Evolutionary conservation across 805 yeast genomes (phyloP), one percentile per base, ranked within the genome.

Genomic region (Wickerhamomyces mucosus): DNA sequence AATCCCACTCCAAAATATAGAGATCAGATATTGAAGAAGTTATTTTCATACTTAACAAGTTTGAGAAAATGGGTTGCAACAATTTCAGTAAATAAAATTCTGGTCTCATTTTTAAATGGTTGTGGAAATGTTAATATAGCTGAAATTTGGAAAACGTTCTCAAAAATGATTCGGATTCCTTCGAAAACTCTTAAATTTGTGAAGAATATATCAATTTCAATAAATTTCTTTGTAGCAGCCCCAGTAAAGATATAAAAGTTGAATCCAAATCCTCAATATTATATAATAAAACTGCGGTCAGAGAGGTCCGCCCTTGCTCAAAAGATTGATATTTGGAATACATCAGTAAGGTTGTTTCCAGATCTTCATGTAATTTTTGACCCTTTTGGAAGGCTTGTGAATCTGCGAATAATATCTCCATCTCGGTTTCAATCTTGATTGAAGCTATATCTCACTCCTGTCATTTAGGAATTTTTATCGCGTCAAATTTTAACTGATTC

Each of bases 1-100:
- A 53, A 41, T 72, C 81, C 7, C 78, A 75, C 46, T 77, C 84
- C 47, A 76, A 75, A 9, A 76, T 48, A 47, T 64, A 65, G 5
- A 78, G 58, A 47, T 79, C 88, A 38, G 79, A 43, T 6, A 78
- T 41, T 12, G 73, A 63, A 17, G 64, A 55, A 7, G 69, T 50
- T 1, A 65, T 50, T 21, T 75, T 77, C 28, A 70, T 51, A 10
- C 61, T 48, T 27, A 75, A 45, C 17, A 63, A 58, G 30, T 59
- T 54, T 2, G 75, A 48, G 43, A 76, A 69, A 14, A 74, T 37
- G 9, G 62, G 55, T 15, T 68, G 44, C 3, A 75, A 39, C 31
- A 73, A 42, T 3, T 64, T 58, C 16, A 54, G 59, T 6, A 78
- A 48, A 33, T 68, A 67, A 4, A 57, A 63, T 3, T 55, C 35